Conservation (phyloP, 2,329 filamentous ascomycete genomes). For the Fusarium sp. region DNA sequence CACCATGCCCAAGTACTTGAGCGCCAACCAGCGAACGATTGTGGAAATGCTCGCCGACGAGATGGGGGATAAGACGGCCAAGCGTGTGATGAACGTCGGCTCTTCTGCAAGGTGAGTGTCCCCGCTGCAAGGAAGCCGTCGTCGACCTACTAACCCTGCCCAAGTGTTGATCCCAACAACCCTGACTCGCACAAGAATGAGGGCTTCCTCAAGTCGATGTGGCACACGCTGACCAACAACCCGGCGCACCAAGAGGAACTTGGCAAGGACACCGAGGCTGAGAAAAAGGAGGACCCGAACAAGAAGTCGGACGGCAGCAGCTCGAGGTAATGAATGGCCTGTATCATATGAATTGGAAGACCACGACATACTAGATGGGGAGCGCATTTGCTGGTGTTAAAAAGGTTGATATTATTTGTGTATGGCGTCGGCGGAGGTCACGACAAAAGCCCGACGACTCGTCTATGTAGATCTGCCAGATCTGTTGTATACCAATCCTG, state of each 20-base stretch:
- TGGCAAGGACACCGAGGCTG: slow-evolving; percentile 34
- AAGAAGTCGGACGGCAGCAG: slow-evolving; percentile 44
- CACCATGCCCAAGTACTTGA: slow-evolving; percentile 93
- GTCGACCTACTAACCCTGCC: slow-evolving; percentile 8
- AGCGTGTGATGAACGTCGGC: slow-evolving; percentile 86
- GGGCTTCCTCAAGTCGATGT: slow-evolving; percentile 91
- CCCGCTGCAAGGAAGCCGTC: not conserved
- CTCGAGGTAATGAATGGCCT: slow-evolving; percentile 40
- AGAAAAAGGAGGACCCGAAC: slow-evolving; percentile 33
- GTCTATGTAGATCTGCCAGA: slow-evolving; percentile 44
- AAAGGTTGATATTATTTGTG: slow-evolving; percentile 47
- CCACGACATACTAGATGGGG: slow-evolving; percentile 37
- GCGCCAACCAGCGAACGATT: slow-evolving; percentile 89
- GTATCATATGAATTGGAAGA: slow-evolving; percentile 35
- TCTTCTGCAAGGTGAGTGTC: slow-evolving; percentile 47
- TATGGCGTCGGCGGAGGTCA: slow-evolving; percentile 44
- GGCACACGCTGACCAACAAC: slow-evolving; percentile 91
- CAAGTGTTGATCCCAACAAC: slow-evolving; percentile 39
- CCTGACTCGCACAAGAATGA: slow-evolving; percentile 77
- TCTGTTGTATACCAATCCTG: slow-evolving; percentile 48
- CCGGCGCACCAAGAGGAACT: slow-evolving; percentile 59
- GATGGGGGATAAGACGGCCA: slow-evolving; percentile 91
- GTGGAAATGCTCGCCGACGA: slow-evolving; percentile 97
- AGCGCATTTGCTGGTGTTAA: slow-evolving; percentile 53
- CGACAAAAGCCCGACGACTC: slow-evolving; percentile 35